A percentile compares a stretch with the other conserved stretches of the same genome.
Evolutionary conservation across 352 stramenopile genomes (phyloP).

Genomic region (Phytopythium montanum): DNA sequence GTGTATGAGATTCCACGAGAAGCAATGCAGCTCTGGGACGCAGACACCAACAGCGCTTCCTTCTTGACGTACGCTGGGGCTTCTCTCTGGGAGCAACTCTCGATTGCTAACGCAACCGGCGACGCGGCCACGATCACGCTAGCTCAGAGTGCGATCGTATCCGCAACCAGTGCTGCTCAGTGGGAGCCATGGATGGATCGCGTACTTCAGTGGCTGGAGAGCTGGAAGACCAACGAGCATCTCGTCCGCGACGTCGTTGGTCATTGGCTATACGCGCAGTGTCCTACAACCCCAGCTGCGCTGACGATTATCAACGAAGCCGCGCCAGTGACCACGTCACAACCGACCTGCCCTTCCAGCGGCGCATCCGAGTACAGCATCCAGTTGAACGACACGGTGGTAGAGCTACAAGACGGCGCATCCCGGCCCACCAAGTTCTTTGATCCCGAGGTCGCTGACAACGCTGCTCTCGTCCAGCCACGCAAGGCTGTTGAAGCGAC

Average conservation of each 20-base stretch:
- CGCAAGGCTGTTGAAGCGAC: slow-evolving; percentile 30
- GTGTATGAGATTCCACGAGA: slow-evolving; percentile 41
- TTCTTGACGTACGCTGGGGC: slow-evolving; percentile 43
- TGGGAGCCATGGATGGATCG: slow-evolving; percentile 62
- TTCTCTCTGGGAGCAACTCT: slow-evolving; percentile 35
- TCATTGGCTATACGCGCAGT: slow-evolving; percentile 62
- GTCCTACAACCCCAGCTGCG: slow-evolving; percentile 27
- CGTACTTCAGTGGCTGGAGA: slow-evolving; percentile 46
- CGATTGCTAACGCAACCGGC: slow-evolving; percentile 12
- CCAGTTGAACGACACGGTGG: slow-evolving; percentile 26
- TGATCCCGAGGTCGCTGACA: slow-evolving; percentile 36
- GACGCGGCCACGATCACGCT: slow-evolving; percentile 11
- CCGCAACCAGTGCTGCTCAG: slow-evolving; percentile 13
- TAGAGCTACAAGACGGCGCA: slow-evolving; percentile 31
- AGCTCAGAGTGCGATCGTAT: slow-evolving; percentile 20
- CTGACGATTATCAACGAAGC: slow-evolving; percentile 14
- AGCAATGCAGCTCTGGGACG: slow-evolving; percentile 45
- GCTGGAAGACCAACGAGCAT: slow-evolving; percentile 52
- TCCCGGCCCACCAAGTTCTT: slow-evolving; percentile 52
- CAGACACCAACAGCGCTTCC: slow-evolving; percentile 17
- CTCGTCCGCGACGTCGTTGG: slow-evolving; percentile 53
- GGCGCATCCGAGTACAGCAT: slow-evolving; percentile 20
- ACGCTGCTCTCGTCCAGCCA: slow-evolving; percentile 35
- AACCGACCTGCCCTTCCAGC: slow-evolving; percentile 21
- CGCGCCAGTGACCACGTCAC: slow-evolving; percentile 11